Base-by-base conservation (phyloP, 495 filamentous ascomycete species). In the Penicillium argentinense region DNA sequence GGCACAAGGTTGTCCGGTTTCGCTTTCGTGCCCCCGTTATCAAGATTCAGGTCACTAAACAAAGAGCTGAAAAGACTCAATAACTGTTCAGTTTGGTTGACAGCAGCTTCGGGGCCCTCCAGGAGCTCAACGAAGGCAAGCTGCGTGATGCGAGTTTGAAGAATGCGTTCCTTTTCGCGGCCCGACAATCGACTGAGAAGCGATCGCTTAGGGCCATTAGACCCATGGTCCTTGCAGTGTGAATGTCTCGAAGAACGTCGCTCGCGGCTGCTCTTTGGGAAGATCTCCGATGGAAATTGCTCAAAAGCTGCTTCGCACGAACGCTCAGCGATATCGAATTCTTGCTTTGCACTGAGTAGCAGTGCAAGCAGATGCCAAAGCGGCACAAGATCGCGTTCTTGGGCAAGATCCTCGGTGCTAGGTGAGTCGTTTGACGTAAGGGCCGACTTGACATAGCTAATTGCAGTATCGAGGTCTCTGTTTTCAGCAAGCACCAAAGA, bases 81-180 rank as follows among this genome's bases (percentile, higher is more conserved):
- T 19, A 98, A 75, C 52, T 95, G 86, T 39, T 88, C 83, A 54
- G 84, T 88, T 44, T 83, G 81, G 55, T 93, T 91, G 25, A 96
- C 85, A 9, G 93, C 91, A 42, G 83, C 79, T 48, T 87, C 83
- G 0, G 91, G 79, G 4, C 89, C 91, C 59, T 96, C 88, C 12
- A 87, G 57, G 9, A 91, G 72, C 65, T 97, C 93, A 9, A 90
- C 59, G 27, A 98, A 80, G 3, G 88, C 78, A 47, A 98, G 74
- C 54, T 96, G 89, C 6, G 91, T 96, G 81, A 98, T 96, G 59
- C 92, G 95, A 23, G 96, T 79, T 63, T 97, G 87, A 17, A 98
- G 64, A 19, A 97, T 85, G 14, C 78, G 75, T 57, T 88, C 86
- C 56, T 87, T 92, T 57, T 96, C 90, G 27, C 81, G 81, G 45